Base-by-base conservation (phyloP, 2,329 filamentous ascomycete species). In the Microcyclosporella mali region DNA sequence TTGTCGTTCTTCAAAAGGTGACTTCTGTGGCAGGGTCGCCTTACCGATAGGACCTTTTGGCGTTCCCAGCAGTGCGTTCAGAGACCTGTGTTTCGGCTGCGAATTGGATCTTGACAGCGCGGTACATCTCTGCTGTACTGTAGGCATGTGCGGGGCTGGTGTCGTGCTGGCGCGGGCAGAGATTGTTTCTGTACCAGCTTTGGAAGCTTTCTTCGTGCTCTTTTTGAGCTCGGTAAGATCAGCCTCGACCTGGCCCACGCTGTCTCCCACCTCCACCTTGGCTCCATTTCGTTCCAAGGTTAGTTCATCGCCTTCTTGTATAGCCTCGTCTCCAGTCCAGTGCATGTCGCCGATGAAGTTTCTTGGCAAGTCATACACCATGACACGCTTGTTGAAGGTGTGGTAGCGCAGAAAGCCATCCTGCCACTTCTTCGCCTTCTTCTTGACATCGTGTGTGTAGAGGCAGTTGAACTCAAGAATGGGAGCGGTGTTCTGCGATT, bases 361-460 rank as follows among this genome's bases (percentile, higher is more conserved):
- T 0, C 85, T 80, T 2, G 78, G 71, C 35, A 86, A 81, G 62
- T 95, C 88, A 56, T 92, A 90, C 6, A 94, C 85, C 86, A 95
- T 94, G 46, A 92, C 72, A 3, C 87, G 81, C 60, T 82, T 86
- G 69, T 95, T 95, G 76, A 94, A 95, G 1, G 85, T 84, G 60
- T 95, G 89, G 52, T 84, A 94, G 51, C 84, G 85, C 48, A 95
- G 77, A 39, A 81, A 81, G 28, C 90, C 89, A 81, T 95, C 89
- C 58, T 94, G 87, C 89, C 89, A 95, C 47, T 86, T 75, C 63
- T 95, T 95, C 55, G 87, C 82, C 68, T 95, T 95, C 43, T 86
- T 81, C 39, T 81, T 80, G 32, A 94, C 64, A 60, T 95, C 89
- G 60, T 86, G 80, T 2, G 88, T 94, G 66, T 86, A 95, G 3